Percentiles rank a stretch among this genome's conserved stretches.
Conservation (phyloP, 371 early-diverging fungal genomes). For the Batkoa obscura region DNA sequence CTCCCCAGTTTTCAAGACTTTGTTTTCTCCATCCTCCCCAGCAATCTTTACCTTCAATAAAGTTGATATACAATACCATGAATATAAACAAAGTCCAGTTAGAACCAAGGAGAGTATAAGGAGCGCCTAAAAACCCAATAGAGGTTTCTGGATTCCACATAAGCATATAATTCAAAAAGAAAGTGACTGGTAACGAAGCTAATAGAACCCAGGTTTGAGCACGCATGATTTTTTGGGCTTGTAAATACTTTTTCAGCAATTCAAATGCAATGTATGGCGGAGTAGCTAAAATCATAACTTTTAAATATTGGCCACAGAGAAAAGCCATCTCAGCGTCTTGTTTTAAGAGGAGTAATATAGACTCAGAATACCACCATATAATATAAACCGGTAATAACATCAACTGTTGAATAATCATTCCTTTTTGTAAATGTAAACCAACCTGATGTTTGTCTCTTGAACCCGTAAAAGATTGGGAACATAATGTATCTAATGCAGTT, state of each 20-base stretch:
- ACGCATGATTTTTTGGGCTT: conserved; percentile 71
- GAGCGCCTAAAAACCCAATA: conserved; percentile 69
- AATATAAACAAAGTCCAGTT: conserved; percentile 46
- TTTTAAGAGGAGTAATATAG: conserved; percentile 25
- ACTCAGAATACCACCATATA: conserved; percentile 50
- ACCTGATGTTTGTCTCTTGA: conserved; percentile 41
- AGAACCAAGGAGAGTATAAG: conserved; percentile 50
- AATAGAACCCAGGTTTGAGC: conserved; percentile 54
- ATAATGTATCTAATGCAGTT: conserved; percentile 73
- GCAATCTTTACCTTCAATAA: conserved; percentile 40
- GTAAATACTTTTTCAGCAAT: conserved; percentile 56
- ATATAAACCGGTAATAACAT: conserved; percentile 45
- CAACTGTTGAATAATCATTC: conserved; percentile 39
- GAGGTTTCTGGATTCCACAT: conserved; percentile 45
- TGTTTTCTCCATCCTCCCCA: conserved; percentile 78
- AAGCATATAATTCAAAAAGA: conserved; percentile 44
- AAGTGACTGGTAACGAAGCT: conserved; percentile 50
- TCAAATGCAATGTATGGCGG: conserved; percentile 59
- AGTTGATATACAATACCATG: conserved; percentile 30
- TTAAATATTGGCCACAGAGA: conserved; percentile 34
- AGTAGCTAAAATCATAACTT: conserved; percentile 42
- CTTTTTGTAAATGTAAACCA: conserved; percentile 66
- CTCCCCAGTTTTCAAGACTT: conserved; percentile 34
- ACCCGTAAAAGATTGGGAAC: conserved; percentile 68
- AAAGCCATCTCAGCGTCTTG: conserved; percentile 29